These are phyloP conservation scores for Aspergillus pseudoglaucus DNA, from an alignment of 2,329 filamentous ascomycete species.

Conservation along the genomic window DNA sequence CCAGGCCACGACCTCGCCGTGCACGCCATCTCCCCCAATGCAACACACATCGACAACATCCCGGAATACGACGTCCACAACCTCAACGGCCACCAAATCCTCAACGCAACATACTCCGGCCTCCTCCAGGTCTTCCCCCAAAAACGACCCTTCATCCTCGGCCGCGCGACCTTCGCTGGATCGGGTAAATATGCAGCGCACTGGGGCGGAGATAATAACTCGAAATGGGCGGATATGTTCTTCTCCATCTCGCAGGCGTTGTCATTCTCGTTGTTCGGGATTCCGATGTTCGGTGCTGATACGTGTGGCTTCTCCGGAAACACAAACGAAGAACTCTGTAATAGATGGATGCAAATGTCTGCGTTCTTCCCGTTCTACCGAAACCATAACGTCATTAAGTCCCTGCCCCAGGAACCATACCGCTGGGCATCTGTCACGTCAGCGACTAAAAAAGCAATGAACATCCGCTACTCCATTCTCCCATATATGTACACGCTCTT, in stretches of 20 bases:
- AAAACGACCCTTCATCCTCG: constrained; percentile 78
- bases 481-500: constrained; percentile 73
- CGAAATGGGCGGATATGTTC: constrained; percentile 66
- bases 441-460: constrained; percentile 61
- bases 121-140: constrained; percentile 57
- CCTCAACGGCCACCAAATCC: constrained; percentile 66
- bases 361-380: constrained; percentile 75
- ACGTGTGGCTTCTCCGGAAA: constrained; percentile 66
- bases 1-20: constrained; percentile 59
- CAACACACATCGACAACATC: constrained; percentile 66
- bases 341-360: constrained; percentile 65
- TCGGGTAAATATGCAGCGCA: constrained; percentile 70
- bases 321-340: constrained; percentile 62
- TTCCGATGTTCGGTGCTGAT: constrained; percentile 70
- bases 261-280: constrained; percentile 65
- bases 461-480: constrained; percentile 62
- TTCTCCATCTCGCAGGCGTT: constrained; percentile 73
- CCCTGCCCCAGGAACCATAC: constrained; percentile 64
- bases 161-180: constrained; percentile 72
- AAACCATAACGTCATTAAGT: constrained; percentile 63
- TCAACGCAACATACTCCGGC: constrained; percentile 69
- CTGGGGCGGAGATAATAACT: constrained; percentile 73
- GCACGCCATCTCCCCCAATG: constrained; percentile 68
- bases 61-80: constrained; percentile 81
- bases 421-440: constrained; percentile 60